phyloP scores from a whole-genome alignment of 305 asterid species.

The Euphrasia arctica region DNA sequence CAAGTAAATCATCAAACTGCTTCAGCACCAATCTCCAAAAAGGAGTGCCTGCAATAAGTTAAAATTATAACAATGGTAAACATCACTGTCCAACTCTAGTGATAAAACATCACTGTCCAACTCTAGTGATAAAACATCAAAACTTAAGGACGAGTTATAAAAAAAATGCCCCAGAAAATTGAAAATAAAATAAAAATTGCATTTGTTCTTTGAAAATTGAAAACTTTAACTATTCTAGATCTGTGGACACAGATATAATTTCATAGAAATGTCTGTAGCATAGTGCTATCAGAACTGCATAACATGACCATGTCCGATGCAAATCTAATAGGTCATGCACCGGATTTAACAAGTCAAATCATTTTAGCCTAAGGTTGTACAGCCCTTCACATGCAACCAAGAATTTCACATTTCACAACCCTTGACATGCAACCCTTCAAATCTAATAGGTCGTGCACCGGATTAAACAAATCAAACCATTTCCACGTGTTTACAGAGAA shows the following conservation, averaged over 20 bases:
- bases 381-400: background rate
- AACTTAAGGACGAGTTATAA: conserved; percentile 2
- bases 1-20: conserved; percentile 98
- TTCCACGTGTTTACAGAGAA: background rate
- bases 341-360: background rate
- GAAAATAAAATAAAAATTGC: background rate
- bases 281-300: background rate
- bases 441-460: too few relatives aligned
- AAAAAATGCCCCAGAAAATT: background rate
- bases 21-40: conserved; percentile 94
- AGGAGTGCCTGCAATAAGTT: conserved; percentile 65
- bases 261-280: background rate
- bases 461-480: too few relatives aligned
- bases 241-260: conserved; percentile 8
- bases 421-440: too few relatives aligned
- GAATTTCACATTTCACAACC: too few relatives aligned
- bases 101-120: too few relatives aligned
- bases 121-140: background rate
- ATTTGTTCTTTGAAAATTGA: background rate
- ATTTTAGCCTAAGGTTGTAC: conserved; percentile 3
- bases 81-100: conserved; percentile 15
- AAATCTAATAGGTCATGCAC: background rate
- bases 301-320: background rate
- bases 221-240: conserved; percentile 8
- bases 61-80: conserved; percentile 16